Percentiles rank a stretch among this genome's conserved stretches.
Evolutionary conservation across 1,284 basidiomycete genomes (phyloP).

Genomic region (Anthracocystis setariae): DNA sequence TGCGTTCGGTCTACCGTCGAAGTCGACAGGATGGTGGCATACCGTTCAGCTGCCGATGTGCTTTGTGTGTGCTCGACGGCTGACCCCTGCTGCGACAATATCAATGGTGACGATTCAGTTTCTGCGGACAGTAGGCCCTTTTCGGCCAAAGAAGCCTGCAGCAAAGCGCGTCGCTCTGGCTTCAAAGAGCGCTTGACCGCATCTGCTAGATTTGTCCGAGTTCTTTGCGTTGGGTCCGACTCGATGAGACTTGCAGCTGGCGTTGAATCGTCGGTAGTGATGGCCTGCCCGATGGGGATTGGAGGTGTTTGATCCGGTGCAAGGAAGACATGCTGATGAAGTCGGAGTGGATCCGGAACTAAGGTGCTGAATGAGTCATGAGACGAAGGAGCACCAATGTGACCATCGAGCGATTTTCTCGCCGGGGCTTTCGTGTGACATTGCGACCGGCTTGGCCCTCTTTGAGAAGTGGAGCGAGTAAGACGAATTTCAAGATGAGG

Average conservation of each 20-base stretch:
- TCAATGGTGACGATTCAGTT: neutral
- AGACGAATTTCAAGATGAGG: neutral
- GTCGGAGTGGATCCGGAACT: conserved; percentile 26
- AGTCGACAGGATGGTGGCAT: neutral
- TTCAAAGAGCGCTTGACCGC: conserved; percentile 32
- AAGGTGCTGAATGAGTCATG: conserved; percentile 19
- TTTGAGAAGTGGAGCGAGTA: conserved; percentile 10
- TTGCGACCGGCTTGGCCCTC: neutral
- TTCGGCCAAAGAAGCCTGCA: conserved; percentile 22
- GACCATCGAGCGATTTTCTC: conserved; percentile 20
- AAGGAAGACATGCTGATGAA: conserved; percentile 7
- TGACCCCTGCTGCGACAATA: neutral
- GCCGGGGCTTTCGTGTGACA: neutral
- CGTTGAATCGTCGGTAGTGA: conserved; percentile 25
- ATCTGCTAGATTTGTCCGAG: conserved; percentile 19
- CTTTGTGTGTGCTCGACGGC: neutral
- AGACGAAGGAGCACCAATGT: neutral
- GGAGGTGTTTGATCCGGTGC: conserved; percentile 17
- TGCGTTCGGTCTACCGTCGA: neutral
- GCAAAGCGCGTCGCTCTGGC: conserved; percentile 28
- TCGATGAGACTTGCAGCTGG: too few relatives aligned
- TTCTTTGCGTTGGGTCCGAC: conserved; percentile 1
- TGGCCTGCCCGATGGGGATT: conserved; percentile 32
- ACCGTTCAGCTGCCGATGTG: neutral
- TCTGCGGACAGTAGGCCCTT: conserved; percentile 3